These are phyloP conservation scores for Pseudonectria buxi DNA, from an alignment of 2,329 filamentous ascomycete genomes.

Conservation along the genomic window DNA sequence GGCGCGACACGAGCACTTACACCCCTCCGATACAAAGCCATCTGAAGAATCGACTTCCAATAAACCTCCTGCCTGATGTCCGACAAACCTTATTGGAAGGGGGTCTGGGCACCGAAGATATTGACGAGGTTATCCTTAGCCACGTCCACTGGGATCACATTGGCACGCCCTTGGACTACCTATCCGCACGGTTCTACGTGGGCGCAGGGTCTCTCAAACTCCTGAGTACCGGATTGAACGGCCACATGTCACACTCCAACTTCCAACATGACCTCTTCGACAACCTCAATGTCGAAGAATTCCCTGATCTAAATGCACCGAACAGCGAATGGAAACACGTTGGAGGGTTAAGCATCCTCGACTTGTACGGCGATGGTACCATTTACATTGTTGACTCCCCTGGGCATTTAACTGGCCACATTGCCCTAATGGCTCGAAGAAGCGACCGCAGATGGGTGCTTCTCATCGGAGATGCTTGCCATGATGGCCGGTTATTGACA, in stretches of 20 bases:
- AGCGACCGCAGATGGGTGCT: slow-evolving; percentile 17
- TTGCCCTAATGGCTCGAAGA: neutral
- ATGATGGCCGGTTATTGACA: slow-evolving; percentile 42
- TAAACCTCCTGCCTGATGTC: too few relatives aligned
- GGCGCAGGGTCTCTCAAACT: slow-evolving; percentile 40
- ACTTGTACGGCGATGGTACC: neutral
- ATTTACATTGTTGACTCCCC: slow-evolving; percentile 2
- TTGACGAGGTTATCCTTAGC: slow-evolving; percentile 35
- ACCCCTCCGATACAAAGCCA: too few relatives aligned
- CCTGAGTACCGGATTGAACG: slow-evolving; percentile 24
- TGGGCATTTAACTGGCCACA: slow-evolving; percentile 4
- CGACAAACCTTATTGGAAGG: too few relatives aligned
- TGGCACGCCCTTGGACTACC: slow-evolving; percentile 48
- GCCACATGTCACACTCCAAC: slow-evolving; percentile 13
- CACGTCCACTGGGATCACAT: slow-evolving; percentile 54
- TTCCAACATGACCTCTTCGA: slow-evolving; percentile 23
- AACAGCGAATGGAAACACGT: neutral
- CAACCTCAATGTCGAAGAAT: slow-evolving; percentile 13
- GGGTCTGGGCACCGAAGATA: slow-evolving; percentile 6
- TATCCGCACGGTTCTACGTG: slow-evolving; percentile 40
- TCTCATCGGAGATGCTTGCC: slow-evolving; percentile 47
- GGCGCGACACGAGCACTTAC: too few relatives aligned
- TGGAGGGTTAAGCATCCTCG: neutral
- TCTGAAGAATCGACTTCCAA: too few relatives aligned
- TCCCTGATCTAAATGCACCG: slow-evolving; percentile 6